phyloP scores from a whole-genome alignment of 805 yeast genomes.

The Kuraishia borneana region DNA sequence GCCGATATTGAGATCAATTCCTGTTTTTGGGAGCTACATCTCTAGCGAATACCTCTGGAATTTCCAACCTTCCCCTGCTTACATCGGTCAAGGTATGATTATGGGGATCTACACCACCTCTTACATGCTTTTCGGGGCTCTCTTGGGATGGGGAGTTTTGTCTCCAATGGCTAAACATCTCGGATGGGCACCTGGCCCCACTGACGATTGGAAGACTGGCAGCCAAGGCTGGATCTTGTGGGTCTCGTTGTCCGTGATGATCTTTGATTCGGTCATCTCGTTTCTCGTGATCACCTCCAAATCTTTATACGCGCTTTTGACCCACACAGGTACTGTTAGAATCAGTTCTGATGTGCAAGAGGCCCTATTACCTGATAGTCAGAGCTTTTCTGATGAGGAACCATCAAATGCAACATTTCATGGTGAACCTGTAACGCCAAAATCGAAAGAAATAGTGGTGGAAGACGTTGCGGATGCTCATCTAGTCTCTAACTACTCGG shows the following conservation, averaged over 20 bases:
- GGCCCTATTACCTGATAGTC: constrained; percentile 1
- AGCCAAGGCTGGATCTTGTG: constrained; percentile 97
- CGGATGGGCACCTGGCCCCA: constrained; percentile 85
- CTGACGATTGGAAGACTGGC: constrained; percentile 89
- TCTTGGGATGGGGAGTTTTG: constrained; percentile 87
- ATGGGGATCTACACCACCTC: constrained; percentile 92
- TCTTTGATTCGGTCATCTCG: constrained; percentile 79
- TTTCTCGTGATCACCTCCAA: constrained; percentile 49
- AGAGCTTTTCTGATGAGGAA: constrained; percentile 12
- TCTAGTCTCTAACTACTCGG: constrained; percentile 38
- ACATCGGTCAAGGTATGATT: constrained; percentile 93
- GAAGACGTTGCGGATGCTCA: constrained; percentile 28
- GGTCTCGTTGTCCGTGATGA: constrained; percentile 90
- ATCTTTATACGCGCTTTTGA: constrained; percentile 17
- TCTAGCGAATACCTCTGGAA: constrained; percentile 69
- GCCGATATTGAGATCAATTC: constrained; percentile 58
- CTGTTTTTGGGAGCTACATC: constrained; percentile 59
- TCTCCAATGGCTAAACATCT: constrained; percentile 63
- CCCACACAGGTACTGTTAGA: not conserved
- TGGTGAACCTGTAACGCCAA: constrained; percentile 7
- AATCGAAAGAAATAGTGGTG: not conserved
- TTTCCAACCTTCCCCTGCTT: constrained; percentile 94
- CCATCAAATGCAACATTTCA: constrained; percentile 10
- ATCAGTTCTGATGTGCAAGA: not conserved
- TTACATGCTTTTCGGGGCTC: constrained; percentile 82